Conservation (phyloP, 495 filamentous ascomycete genomes). For the Annulohypoxylon maeteangense region DNA sequence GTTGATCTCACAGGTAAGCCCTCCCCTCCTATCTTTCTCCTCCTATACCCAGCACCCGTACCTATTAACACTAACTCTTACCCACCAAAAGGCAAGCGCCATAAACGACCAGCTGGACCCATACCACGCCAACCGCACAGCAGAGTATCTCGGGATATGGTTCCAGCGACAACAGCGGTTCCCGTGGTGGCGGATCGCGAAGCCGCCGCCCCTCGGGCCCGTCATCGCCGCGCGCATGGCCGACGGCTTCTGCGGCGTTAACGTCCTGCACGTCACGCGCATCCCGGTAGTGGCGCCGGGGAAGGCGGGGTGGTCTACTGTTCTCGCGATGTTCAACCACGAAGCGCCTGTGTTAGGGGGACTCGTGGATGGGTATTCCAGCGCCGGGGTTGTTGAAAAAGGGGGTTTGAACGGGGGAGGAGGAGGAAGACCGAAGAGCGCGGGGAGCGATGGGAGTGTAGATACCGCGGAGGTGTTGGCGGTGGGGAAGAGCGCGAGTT, state of each 20-base stretch:
- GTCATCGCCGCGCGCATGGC: constrained; percentile 39
- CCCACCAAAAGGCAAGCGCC: constrained; percentile 36
- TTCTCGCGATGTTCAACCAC: constrained; percentile 41
- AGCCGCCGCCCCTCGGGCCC: constrained; percentile 46
- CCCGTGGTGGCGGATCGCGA: constrained; percentile 33
- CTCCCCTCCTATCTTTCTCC: not conserved
- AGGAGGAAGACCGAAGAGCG: not conserved
- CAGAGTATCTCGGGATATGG: constrained; percentile 46
- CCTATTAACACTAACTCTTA: not conserved
- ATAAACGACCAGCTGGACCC: constrained; percentile 47
- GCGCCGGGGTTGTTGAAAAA: constrained; percentile 18
- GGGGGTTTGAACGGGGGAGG: not conserved
- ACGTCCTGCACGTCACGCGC: constrained; percentile 29
- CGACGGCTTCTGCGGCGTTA: constrained; percentile 42
- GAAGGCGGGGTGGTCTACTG: constrained; percentile 27
- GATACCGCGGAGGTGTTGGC: not conserved
- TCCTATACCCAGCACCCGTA: not conserved
- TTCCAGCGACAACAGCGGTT: constrained; percentile 36
- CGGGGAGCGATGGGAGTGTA: not conserved
- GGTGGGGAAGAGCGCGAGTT: constrained; percentile 15
- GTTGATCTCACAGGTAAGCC: constrained; percentile 38
- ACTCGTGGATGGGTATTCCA: constrained; percentile 3
- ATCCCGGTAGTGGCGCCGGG: constrained; percentile 27
- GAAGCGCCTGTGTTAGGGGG: constrained; percentile 10
- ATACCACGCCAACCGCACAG: constrained; percentile 41